Evolutionary conservation across 1,284 basidiomycete species (phyloP), one percentile per base, ranked within the genome.

Genomic region (Porodaedalea pini): DNA sequence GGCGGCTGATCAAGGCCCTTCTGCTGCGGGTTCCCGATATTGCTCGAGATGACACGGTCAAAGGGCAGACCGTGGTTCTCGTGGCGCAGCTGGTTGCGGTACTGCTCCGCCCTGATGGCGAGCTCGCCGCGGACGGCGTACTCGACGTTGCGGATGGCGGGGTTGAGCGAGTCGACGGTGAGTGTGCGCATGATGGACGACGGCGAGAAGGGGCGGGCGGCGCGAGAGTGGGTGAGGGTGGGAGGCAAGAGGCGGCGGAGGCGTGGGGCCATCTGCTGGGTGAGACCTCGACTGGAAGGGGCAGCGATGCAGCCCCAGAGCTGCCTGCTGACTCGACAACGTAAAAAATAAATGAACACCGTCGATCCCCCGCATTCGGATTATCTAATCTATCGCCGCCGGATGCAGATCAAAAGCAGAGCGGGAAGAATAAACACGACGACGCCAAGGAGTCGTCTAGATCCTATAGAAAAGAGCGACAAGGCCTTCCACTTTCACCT

Each of bases 11-110:
- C 88, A 44, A 99, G 79, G 0, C 92, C 93, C 68, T 88, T 88
- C 73, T 98, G 96, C 74, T 99, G 96, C 0, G 96, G 96, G 70
- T 99, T 99, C 7, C 96, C 96, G 59, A 99, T 99, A 75, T 99
- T 99, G 63, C 94, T 93, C 23, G 86, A 92, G 69, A 98, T 94
- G 71, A 99, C 81, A 65, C 86, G 85, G 68, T 86, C 81, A 71
- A 98, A 99, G 21, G 94, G 92, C 17, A 98, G 80, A 21, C 76
- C 75, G 59, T 83, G 75, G 59, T 78, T 70, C 6, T 73, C 71
- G 37, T 78, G 71, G 67, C 83, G 80, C 66, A 96, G 83, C 64
- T 78, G 72, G 51, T 85, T 85, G 59, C 86, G 80, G 67, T 92
- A 88, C 62, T 86, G 78, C 73, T 98, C 94, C 2, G 96, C 94